Evolutionary conservation across 2,329 filamentous ascomycete genomes (phyloP).

Genomic region (Arthrobotrys musiformis): DNA sequence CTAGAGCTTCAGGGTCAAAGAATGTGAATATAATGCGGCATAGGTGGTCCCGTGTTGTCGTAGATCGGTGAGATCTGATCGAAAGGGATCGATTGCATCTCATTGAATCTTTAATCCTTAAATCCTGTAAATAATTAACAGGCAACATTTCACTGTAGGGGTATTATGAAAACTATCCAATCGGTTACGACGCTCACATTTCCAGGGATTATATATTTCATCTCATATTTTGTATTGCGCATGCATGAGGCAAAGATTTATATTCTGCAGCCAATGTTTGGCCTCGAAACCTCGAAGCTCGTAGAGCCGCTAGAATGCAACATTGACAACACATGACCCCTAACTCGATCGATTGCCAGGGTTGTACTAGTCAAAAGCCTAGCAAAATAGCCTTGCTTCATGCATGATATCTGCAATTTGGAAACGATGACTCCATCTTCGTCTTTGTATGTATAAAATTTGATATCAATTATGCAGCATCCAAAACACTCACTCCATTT

Average conservation of each 20-base stretch:
- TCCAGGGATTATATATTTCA: background rate
- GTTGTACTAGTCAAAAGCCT: no score
- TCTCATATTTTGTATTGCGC: background rate
- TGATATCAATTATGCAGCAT: no score
- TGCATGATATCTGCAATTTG: background rate
- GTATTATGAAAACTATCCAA: background rate
- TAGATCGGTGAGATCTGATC: no score
- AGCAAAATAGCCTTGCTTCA: background rate
- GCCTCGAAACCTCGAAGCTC: no score
- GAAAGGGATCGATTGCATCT: background rate
- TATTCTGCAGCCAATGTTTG: no score
- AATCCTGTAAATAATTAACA: background rate
- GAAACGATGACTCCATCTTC: no score
- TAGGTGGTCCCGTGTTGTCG: background rate
- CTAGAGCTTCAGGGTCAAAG: no score
- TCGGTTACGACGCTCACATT: background rate
- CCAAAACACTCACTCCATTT: no score
- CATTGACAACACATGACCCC: background rate
- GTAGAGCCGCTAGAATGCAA: background rate
- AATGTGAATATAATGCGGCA: background rate
- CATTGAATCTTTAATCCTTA: background rate
- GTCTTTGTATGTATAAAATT: no score
- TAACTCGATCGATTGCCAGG: background rate
- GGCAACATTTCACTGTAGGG: background rate
- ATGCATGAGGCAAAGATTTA: no score